phyloP scores from a whole-genome alignment of 2,329 filamentous ascomycete species.

The Phaeophleospora eucalypticola region DNA sequence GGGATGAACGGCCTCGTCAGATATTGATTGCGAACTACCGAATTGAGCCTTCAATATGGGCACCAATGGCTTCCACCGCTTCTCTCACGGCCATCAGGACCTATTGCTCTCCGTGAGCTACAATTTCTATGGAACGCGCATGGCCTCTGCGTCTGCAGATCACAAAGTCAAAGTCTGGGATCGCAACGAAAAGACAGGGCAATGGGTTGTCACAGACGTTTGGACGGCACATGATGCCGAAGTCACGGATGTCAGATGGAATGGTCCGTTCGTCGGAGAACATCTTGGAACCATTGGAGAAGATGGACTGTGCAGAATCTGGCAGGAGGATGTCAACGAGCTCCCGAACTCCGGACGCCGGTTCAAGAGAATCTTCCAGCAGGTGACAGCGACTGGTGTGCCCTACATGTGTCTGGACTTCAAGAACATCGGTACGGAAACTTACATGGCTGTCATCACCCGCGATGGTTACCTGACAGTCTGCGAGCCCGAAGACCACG shows the following conservation, averaged over 20 bases:
- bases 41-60: neutral
- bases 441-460: conserved; percentile 79
- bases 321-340: conserved; percentile 84
- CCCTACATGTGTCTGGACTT: conserved; percentile 77
- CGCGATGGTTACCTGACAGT: conserved; percentile 75
- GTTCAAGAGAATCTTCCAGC: conserved; percentile 67
- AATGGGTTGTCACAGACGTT: conserved; percentile 77
- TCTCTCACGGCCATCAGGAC: conserved; percentile 72
- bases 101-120: conserved; percentile 81
- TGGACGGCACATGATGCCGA: conserved; percentile 90
- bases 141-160: conserved; percentile 86
- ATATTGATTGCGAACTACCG: neutral
- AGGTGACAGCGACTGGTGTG: conserved; percentile 63
- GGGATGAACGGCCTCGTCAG: neutral
- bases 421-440: conserved; percentile 78
- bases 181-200: conserved; percentile 66
- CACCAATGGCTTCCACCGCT: conserved; percentile 47
- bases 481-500: conserved; percentile 80
- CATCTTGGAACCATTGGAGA: conserved; percentile 83
- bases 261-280: conserved; percentile 83
- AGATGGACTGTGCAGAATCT: conserved; percentile 85
- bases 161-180: conserved; percentile 92
- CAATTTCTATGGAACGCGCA: conserved; percentile 88
- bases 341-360: conserved; percentile 69
- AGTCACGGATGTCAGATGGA: conserved; percentile 90